Evolutionary conservation across 768 basidiomycete genomes (phyloP).

Genomic region (Collybiopsis luxurians): DNA sequence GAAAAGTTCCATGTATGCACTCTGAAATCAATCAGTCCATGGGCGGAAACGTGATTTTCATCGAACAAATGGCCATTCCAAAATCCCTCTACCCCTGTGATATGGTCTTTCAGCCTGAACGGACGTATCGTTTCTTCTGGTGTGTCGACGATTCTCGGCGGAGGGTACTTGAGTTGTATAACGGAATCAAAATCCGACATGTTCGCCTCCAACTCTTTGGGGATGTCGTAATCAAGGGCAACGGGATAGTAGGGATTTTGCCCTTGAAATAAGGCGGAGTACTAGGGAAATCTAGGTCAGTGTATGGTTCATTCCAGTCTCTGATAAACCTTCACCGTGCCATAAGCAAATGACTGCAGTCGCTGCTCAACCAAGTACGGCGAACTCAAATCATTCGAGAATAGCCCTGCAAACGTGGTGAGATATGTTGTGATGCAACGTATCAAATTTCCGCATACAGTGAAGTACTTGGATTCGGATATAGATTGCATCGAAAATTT

Average conservation of each 20-base stretch:
- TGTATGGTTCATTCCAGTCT: neutral
- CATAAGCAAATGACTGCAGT: neutral
- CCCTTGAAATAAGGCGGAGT: neutral
- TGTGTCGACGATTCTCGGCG: neutral
- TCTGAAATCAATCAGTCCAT: neutral
- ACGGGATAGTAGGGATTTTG: neutral
- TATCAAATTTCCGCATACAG: neutral
- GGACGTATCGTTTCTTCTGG: neutral
- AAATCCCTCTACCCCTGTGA: slow-evolving; percentile 1
- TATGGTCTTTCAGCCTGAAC: neutral
- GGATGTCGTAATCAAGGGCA: neutral
- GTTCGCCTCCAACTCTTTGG: neutral
- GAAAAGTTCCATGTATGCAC: neutral
- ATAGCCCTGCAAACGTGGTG: neutral
- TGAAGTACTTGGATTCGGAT: neutral
- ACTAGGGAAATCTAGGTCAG: neutral
- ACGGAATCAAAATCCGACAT: neutral
- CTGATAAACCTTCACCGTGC: neutral
- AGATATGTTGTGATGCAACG: neutral
- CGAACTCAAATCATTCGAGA: neutral
- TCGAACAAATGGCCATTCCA: neutral
- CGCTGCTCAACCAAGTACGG: neutral
- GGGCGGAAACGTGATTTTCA: neutral
- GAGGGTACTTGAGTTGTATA: neutral
- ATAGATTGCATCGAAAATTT: neutral